These are phyloP conservation scores for Croton laevigatus DNA, from an alignment of 441 rosid species.

Conservation along the genomic window DNA sequence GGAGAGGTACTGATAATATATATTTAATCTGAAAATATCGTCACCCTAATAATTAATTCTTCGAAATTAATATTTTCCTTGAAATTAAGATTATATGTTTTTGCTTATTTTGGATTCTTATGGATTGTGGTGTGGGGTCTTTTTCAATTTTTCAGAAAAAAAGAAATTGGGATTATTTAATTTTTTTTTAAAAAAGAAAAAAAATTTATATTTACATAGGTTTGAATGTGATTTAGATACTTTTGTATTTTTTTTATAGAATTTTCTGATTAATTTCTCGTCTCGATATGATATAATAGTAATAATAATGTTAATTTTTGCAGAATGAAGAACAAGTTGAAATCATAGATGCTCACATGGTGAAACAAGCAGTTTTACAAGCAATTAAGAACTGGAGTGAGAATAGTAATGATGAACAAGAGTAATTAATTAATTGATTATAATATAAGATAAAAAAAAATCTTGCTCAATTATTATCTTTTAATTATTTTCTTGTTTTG, in stretches of 20 bases:
- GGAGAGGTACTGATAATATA: slow-evolving; percentile 46
- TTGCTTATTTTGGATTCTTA: no score
- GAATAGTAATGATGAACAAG: slow-evolving; percentile 3
- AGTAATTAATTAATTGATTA: no score
- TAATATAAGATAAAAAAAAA: background rate
- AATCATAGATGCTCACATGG: slow-evolving; percentile 51
- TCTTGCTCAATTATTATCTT: background rate
- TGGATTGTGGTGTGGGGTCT: slow-evolving; percentile 7
- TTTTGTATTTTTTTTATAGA: no score
- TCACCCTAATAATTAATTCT: no score
- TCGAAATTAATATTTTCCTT: no score
- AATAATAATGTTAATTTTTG: background rate
- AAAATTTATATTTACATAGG: no score
- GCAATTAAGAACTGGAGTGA: slow-evolving; percentile 62
- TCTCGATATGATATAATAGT: no score
- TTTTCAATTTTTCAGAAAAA: no score
- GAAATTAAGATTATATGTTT: no score
- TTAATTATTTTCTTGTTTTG: background rate
- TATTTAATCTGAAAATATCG: no score
- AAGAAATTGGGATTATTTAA: background rate
- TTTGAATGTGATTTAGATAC: background rate
- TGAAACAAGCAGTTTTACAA: slow-evolving; percentile 61
- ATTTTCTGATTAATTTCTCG: no score
- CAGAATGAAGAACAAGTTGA: slow-evolving; percentile 40
- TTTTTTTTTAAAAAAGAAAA: no score